Base-by-base conservation (phyloP, 2,329 filamentous ascomycete genomes). In the Fusarium temperatum region DNA sequence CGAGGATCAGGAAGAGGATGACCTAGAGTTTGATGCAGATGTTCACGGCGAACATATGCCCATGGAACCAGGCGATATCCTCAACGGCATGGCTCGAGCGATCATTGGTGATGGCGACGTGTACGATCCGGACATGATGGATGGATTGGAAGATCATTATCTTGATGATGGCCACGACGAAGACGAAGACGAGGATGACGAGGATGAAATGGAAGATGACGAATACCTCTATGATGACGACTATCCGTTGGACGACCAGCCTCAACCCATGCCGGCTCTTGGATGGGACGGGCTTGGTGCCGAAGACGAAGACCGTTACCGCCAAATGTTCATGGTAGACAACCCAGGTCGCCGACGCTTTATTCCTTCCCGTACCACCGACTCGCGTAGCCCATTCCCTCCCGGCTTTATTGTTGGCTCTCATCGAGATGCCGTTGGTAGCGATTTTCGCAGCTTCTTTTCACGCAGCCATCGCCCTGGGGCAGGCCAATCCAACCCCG, bases 161-260 rank as follows among this genome's bases (percentile, higher is more conserved):
- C 82, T 88, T 42, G 85, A 87, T 51, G 87, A 90, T 24, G 86
- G 83, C 55, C 86, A 86, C 69, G 91, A 93, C 63, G 92, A 93
- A 68, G 90, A 87, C 66, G 47, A 86, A 58, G 85, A 86, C 45
- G 88, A 89, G 11, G 88, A 90, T 9, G 93, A 94, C 53, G 91
- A 93, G 24, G 92, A 93, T 45, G 91, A 92, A 48, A 88, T 93
- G 75, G 91, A 91, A 50, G 92, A 94, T 57, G 89, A 90, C 26
- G 88, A 91, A 62, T 90, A 90, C 77, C 84, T 89, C 66, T 91
- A 90, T 69, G 89, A 90, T 68, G 88, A 89, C 30, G 87, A 87
- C 38, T 89, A 88, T 81, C 85, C 87, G 66, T 84, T 79, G 54
- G 78, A 82, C 30, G 86, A 88, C 60, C 86, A 87, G 36, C 80